Evolutionary conservation across 805 yeast genomes (phyloP), one percentile per base, ranked within the genome.

Genomic region (Jamesozyma piceae): DNA sequence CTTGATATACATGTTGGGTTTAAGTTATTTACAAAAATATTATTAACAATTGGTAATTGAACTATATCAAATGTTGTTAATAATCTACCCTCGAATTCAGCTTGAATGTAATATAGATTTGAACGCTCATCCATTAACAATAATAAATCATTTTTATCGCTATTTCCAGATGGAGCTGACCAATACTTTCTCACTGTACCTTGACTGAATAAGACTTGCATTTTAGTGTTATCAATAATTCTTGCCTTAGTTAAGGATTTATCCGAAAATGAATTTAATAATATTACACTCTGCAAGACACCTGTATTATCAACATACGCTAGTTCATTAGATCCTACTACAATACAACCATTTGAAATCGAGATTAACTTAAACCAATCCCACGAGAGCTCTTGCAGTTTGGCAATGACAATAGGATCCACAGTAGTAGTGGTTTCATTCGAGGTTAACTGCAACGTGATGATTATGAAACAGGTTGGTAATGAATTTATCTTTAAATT

Each of bases 261-360:
- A 46, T 42, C 62, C 54, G 62, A 71, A 57, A 39, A 60, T 21
- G 60, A 43, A 41, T 61, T 61, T 19, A 57, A 28, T 10, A 46
- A 30, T 17, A 61, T 57, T 2, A 47, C 42, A n/a, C 65, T 55
- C 44, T 64, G 70, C 15, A 75, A 50, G 13, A 60, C 62, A 18
- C 82, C 82, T 0, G 61, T 48, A 31, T 85, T 77, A 55, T 89
- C 95, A 15, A 87, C 73, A 60, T 85, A 89, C 10, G 86, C 65
- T 8, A 89, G 50, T 52, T 82, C 84, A 57, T 89, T 88, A 29
- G 82, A 72, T 1, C 97, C 96, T 3, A 85, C 42, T 4, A 76
- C 51, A 5, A 88, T 62, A 37, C 78, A 66, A 0, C 97, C 96
- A 2, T 69, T 67, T 1, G 75, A 69, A 28, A 87, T 64, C 0